Evolutionary conservation across 176 grass and related monocot genomes (phyloP).

Genomic region (Carex littledalei): DNA sequence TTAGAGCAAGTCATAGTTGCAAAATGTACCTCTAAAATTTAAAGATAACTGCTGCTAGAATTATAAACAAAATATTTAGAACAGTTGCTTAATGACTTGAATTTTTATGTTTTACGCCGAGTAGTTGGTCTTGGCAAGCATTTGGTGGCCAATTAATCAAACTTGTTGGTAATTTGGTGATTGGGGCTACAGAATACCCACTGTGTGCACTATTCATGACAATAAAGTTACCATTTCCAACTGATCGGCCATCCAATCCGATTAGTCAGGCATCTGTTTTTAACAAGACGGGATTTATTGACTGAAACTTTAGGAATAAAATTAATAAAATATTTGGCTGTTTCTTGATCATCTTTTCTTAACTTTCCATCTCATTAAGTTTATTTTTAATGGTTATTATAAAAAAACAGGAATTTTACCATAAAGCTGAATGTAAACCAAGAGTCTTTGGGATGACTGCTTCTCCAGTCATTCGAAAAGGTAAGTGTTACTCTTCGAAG

Average conservation of each 20-base stretch:
- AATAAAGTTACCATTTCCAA: neutral
- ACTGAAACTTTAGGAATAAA: neutral
- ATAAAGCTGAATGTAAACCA: slow-evolving; percentile 45
- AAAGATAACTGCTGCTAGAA: neutral
- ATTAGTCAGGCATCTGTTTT: neutral
- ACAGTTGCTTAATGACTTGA: neutral
- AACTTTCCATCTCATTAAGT: slow-evolving; percentile 6
- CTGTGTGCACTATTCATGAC: neutral
- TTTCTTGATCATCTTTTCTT: slow-evolving; percentile 14
- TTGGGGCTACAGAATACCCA: neutral
- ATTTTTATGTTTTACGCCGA: neutral
- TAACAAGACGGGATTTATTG: neutral
- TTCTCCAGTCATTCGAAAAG: slow-evolving; percentile 82
- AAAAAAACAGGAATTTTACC: slow-evolving; percentile 75
- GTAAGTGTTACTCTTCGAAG: slow-evolving; percentile 21
- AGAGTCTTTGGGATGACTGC: slow-evolving; percentile 82
- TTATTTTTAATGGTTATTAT: slow-evolving; percentile 19
- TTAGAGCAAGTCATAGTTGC: neutral
- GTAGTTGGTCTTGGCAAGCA: neutral
- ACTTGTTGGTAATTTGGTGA: neutral
- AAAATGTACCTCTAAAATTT: neutral
- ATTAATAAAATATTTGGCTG: neutral
- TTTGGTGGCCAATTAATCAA: neutral
- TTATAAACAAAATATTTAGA: neutral
- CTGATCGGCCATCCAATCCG: neutral